Evolutionary conservation across 768 basidiomycete genomes (phyloP).

Genomic region (Symmetrospora coprosmae): DNA sequence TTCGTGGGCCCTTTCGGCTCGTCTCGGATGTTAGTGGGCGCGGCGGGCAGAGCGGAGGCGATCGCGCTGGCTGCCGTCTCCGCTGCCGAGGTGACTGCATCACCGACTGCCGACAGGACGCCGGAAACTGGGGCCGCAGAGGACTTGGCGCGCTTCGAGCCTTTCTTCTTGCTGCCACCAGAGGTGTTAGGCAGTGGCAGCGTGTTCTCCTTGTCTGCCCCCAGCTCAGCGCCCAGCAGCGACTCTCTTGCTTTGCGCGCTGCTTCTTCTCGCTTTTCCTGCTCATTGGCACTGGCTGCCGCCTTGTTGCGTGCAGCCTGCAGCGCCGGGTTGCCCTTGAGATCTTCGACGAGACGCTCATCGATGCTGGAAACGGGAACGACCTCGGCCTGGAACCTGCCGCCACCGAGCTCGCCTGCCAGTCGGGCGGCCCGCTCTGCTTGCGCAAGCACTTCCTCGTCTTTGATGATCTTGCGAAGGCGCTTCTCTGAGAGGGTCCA

Average conservation of each 20-base stretch:
- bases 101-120: too few species aligned
- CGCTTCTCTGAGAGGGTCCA: background rate
- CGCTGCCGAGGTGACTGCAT: background rate
- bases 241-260: too few species aligned
- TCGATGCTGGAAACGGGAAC: constrained; percentile 5
- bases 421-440: background rate
- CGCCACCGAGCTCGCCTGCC: background rate
- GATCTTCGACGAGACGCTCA: background rate
- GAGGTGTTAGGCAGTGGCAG: background rate
- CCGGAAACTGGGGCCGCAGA: too few species aligned
- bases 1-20: background rate
- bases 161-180: background rate
- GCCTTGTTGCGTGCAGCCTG: too few species aligned
- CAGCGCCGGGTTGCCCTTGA: too few species aligned
- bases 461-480: constrained; percentile 3
- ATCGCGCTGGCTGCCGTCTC: background rate
- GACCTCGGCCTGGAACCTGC: background rate
- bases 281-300: too few species aligned
- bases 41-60: background rate
- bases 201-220: constrained; percentile 1
- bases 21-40: background rate
- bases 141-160: background rate
- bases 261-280: too few species aligned
- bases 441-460: background rate
- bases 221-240: too few species aligned